These are phyloP conservation scores for Cyclaneusma minus DNA, from an alignment of 2,329 filamentous ascomycete genomes.

Conservation along the genomic window DNA sequence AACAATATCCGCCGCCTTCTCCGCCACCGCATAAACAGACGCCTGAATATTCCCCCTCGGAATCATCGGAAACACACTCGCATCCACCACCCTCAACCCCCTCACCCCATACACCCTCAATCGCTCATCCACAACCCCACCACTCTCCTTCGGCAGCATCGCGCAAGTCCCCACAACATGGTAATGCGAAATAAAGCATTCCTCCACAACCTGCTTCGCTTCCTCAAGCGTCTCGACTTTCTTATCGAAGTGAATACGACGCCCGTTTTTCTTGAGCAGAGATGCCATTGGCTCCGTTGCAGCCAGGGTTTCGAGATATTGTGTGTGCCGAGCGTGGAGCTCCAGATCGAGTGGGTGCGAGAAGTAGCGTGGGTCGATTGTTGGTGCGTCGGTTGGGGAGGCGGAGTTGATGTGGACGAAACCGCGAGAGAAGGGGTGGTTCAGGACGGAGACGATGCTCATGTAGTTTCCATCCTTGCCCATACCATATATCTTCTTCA, in stretches of 20 bases:
- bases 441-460: conserved; percentile 17
- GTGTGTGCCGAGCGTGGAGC: conserved; percentile 20
- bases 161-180: conserved; percentile 4
- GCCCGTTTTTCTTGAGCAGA: conserved; percentile 18
- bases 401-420: conserved; percentile 23
- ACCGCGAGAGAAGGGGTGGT: conserved; percentile 25
- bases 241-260: too few relatives aligned
- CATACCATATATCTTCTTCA: conserved; percentile 6
- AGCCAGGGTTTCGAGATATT: conserved; percentile 18
- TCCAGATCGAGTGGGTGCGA: conserved; percentile 27
- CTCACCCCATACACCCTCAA: conserved; percentile 56
- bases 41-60: conserved; percentile 74
- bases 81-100: conserved; percentile 64
- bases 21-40: conserved; percentile 69
- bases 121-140: conserved; percentile 66
- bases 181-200: conserved; percentile 3
- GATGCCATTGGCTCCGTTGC: conserved; percentile 15
- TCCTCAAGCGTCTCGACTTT: too few relatives aligned
- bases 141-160: conserved; percentile 34
- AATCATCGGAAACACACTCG: conserved; percentile 74
- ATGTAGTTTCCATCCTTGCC: conserved; percentile 6
- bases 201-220: too few relatives aligned
- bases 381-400: conserved; percentile 18
- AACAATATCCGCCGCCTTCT: conserved; percentile 69
- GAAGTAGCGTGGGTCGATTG: conserved; percentile 27